Percentiles rank a stretch among this genome's conserved stretches.
phyloP scores from a whole-genome alignment of 352 stramenopile genomes.

The Phytopythium montanum region DNA sequence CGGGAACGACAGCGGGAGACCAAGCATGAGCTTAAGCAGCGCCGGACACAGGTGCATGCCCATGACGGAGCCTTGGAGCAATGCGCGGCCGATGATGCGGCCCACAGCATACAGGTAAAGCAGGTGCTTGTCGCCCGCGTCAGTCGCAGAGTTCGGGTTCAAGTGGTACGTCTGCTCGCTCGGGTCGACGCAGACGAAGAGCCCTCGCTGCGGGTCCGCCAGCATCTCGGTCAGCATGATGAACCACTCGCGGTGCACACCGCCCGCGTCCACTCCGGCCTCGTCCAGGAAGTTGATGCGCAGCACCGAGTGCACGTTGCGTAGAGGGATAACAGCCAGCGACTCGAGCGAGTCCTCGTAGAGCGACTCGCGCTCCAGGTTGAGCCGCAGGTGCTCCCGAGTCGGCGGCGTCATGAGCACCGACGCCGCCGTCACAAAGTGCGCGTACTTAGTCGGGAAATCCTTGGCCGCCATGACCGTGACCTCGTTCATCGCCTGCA shows the following conservation, averaged over 20 bases:
- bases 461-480: constrained; percentile 27
- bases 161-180: constrained; percentile 57
- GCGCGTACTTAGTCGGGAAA: constrained; percentile 47
- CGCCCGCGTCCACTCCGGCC: constrained; percentile 77
- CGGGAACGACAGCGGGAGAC: constrained; percentile 91
- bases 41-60: constrained; percentile 93
- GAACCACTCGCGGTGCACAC: constrained; percentile 88
- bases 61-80: constrained; percentile 92
- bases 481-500: constrained; percentile 21
- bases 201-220: constrained; percentile 31
- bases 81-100: constrained; percentile 47
- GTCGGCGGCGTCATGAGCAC: constrained; percentile 33
- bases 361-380: constrained; percentile 42
- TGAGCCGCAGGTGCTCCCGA: constrained; percentile 44
- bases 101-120: constrained; percentile 54
- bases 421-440: constrained; percentile 37
- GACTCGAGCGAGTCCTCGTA: constrained; percentile 66
- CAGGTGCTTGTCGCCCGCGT: constrained; percentile 71
- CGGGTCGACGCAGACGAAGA: constrained; percentile 52
- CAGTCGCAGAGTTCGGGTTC: constrained; percentile 57
- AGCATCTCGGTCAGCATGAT: constrained; percentile 67
- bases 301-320: constrained; percentile 51
- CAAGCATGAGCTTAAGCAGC: constrained; percentile 97
- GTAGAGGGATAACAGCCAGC: constrained; percentile 43
- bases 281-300: constrained; percentile 82